These are phyloP conservation scores for Pyronema domesticum DNA, from an alignment of 495 filamentous ascomycete species.

Conservation along the genomic window DNA sequence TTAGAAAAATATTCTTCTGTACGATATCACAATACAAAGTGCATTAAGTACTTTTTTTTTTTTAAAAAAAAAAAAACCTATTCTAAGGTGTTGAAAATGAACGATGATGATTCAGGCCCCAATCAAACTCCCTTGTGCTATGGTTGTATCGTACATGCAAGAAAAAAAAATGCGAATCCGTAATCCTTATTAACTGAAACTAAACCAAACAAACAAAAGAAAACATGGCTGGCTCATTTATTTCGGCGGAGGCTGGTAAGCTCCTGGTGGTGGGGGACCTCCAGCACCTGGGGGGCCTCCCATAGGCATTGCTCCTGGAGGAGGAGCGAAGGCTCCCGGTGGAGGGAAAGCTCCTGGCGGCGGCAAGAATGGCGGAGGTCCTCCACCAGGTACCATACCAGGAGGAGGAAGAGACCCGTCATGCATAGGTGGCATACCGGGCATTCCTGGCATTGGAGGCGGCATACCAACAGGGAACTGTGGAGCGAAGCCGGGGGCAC, in stretches of 20 bases:
- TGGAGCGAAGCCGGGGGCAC: constrained; percentile 24
- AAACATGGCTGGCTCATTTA: neutral
- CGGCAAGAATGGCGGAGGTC: neutral
- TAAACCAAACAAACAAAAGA: neutral
- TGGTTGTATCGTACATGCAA: no score
- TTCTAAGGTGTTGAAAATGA: no score
- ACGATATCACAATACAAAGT: no score
- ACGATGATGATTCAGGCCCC: no score
- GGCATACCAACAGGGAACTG: constrained; percentile 31
- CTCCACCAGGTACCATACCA: neutral
- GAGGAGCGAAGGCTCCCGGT: neutral
- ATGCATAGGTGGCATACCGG: constrained; percentile 17
- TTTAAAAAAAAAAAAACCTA: no score
- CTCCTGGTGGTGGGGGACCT: constrained; percentile 8
- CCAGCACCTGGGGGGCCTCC: neutral
- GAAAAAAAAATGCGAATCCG: no score
- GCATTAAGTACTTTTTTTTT: no score
- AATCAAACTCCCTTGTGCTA: no score
- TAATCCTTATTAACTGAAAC: no score
- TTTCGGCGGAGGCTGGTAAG: neutral
- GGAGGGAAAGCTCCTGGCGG: constrained; percentile 2
- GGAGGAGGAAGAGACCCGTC: constrained; percentile 13
- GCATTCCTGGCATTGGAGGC: constrained; percentile 24
- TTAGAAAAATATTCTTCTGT: no score
- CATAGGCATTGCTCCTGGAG: neutral